Evolutionary conservation across 2,329 filamentous ascomycete genomes (phyloP), one percentile per base, ranked within the genome.

Genomic region (Claviceps citrina): DNA sequence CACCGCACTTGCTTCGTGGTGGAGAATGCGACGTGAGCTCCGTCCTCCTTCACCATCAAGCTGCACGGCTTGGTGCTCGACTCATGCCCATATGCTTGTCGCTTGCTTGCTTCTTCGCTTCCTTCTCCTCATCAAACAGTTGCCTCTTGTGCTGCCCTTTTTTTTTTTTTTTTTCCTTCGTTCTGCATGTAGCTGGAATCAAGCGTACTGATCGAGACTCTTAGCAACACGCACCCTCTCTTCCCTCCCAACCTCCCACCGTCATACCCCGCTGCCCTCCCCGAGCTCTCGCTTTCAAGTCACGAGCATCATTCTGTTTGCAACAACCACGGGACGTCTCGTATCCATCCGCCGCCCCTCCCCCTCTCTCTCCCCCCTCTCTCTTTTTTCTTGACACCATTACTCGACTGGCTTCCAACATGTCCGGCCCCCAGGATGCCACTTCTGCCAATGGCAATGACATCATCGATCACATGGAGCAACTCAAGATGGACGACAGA

Each of bases 401-500:
- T 18, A 13, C 22, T 24, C 30, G 32, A 24, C 26, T 38, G 12
- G 31, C 34, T 39, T 39, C 28, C 40, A 36, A 31, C 30, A 84
- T 83, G 79, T 78, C 78, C 55, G 57, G 67, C 43, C 57, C 68
- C 50, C 78, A 82, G 56, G 73, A 80, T 47, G 54, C 58, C 44
- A 62, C 70, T 41, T 56, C 71, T 47, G 53, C 70, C 54, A 76
- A 73, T 52, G 77, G 76, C 51, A 72, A 72, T 54, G 73, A 76
- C 42, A 60, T 81, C 47, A 55, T 63, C 46, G 76, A 82, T 40
- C 60, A 65, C 44, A 64, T 82, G 59, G 75, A 81, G 50, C 76
- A 77, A 51, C 64, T 84, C 46, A 77, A 78, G 58, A 59, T 84
- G 49, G 70, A 71, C 39, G 79, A 82, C 43, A 70, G 73, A 46